Base-by-base conservation (phyloP, 805 yeast species). In the Metschnikowia borealis region DNA sequence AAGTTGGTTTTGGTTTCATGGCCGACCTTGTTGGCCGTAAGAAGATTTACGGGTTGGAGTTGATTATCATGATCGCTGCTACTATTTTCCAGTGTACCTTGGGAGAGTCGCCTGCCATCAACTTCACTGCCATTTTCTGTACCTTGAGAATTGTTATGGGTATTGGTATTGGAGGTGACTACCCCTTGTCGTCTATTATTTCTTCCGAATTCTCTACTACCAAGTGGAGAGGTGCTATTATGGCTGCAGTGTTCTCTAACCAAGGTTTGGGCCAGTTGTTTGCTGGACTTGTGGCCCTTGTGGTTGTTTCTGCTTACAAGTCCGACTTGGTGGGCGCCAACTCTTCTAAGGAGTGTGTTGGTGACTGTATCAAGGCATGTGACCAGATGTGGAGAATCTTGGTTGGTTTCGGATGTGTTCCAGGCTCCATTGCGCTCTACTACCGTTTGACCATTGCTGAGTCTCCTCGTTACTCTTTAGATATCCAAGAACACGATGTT, bases 151-250 rank as follows among this genome's bases (percentile, higher is more conserved):
- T 89, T 58, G 64, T 89, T 55, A 85, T 84, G 89, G 97, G 97
- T 78, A 85, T 90, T 62, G 97, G 97, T 82, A 90, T 89, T 61
- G 97, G 97, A 76, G 97, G 96, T 79, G 97, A 89, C 75, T 89
- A 89, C 69, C 96, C 97, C 59, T 78, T 90, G 63, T 88, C 96
- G 15, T 88, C 96, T n/a, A 85, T 89, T 68, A 89, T 89, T 58
- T 85, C 96, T 8, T 85, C 96, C 51, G 97, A 89, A 76, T 89
- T 89, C 64, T 80, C 96, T 26, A 88, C 96, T 52, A 89, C 96
- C 58, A 89, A 87, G 71, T 89, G 96, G 96, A 87, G 97, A 83
- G 97, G 97, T 80, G 96, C 96, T 57, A 89, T 89, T 62, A 89
- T 89, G 96, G 90, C 88, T 65, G 96, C 96, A 29, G 96, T 89